Evolutionary conservation across 257 asterid species (phyloP).

Genomic region (Capsicum chinense): DNA sequence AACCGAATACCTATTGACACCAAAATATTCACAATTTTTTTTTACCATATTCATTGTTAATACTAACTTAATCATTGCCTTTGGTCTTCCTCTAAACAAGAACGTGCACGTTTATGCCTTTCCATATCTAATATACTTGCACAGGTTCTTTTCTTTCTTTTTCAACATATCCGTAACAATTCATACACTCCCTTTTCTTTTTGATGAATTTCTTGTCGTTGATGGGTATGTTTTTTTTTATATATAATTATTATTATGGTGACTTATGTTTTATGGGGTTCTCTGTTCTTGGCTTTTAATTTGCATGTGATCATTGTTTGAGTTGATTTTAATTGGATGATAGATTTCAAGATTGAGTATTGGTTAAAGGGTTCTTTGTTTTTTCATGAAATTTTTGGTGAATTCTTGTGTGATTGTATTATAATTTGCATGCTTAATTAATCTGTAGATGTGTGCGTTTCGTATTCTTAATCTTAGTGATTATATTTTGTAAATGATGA

Average conservation of each 20-base stretch:
- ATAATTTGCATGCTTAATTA: constrained; percentile 12
- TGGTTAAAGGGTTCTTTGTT: background rate
- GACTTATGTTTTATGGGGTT: background rate
- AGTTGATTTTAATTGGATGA: background rate
- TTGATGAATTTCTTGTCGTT: background rate
- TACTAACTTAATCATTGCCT: background rate
- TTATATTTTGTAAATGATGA: background rate
- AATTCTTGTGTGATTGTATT: background rate
- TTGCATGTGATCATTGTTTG: background rate
- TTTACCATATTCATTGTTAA: constrained; percentile 23
- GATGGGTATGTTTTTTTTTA: background rate
- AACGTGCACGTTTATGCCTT: constrained; percentile 29
- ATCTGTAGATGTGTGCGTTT: background rate
- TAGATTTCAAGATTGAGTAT: background rate
- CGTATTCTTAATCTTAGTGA: background rate
- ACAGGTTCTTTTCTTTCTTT: background rate
- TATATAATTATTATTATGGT: background rate
- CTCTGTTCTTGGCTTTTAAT: constrained; percentile 10
- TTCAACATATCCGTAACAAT: background rate
- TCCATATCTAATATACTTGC: background rate
- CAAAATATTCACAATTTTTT: too few relatives aligned
- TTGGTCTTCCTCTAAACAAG: constrained; percentile 28
- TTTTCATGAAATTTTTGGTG: background rate
- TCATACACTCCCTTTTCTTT: background rate
- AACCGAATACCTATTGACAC: constrained; percentile 15